A percentile compares a stretch with the other conserved stretches of the same genome.
Evolutionary conservation across 495 filamentous ascomycete species (phyloP).

Genomic region (Penicillium cinerascens): DNA sequence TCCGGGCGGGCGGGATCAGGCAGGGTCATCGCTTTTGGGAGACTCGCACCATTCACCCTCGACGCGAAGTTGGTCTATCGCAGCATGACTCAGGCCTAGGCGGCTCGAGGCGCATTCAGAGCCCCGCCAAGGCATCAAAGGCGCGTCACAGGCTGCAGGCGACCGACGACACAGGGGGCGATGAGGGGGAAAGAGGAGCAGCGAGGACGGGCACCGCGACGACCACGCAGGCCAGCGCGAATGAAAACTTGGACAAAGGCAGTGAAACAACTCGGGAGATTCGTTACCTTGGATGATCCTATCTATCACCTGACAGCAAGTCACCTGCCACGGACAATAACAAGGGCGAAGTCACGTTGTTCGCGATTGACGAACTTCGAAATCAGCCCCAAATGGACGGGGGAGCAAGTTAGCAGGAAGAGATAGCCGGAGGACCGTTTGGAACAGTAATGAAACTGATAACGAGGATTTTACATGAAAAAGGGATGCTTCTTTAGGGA

Average conservation of each 20-base stretch:
- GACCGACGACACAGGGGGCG: constrained; percentile 27
- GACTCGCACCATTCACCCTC: neutral
- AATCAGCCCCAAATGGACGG: constrained; percentile 21
- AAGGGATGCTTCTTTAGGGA: constrained; percentile 30
- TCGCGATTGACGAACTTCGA: constrained; percentile 27
- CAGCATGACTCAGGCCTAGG: neutral
- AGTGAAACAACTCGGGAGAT: constrained; percentile 11
- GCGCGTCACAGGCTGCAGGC: constrained; percentile 32
- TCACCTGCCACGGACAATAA: constrained; percentile 51
- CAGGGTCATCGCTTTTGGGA: neutral
- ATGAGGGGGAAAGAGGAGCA: constrained; percentile 1
- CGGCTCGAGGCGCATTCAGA: neutral
- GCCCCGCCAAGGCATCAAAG: constrained; percentile 17
- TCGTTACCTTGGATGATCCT: constrained; percentile 46
- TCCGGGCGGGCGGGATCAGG: constrained; percentile 1
- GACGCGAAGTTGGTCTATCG: neutral
- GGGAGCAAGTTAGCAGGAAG: constrained; percentile 14
- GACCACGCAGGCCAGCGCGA: constrained; percentile 2
- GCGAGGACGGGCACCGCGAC: neutral
- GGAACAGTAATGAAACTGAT: constrained; percentile 22
- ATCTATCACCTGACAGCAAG: constrained; percentile 53
- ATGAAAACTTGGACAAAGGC: constrained; percentile 6
- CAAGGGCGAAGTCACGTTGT: constrained; percentile 39
- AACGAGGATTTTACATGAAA: constrained; percentile 27
- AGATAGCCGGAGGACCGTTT: constrained; percentile 7